Evolutionary conservation across 768 basidiomycete species (phyloP).

Genomic region (Trametes villosa): DNA sequence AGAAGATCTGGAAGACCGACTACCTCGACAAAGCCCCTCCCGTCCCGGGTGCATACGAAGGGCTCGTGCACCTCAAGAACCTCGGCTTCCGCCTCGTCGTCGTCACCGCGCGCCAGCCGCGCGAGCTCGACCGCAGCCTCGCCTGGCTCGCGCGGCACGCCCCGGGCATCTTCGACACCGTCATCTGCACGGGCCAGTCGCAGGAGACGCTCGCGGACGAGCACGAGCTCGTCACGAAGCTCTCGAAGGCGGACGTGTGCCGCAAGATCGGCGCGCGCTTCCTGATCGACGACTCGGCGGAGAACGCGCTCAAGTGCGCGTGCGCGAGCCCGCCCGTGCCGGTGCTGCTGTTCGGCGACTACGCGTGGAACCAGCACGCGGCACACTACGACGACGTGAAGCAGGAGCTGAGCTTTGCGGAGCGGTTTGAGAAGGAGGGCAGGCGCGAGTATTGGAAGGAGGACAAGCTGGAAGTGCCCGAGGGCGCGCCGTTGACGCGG

Average conservation of each 20-base stretch:
- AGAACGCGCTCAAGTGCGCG: slow-evolving; percentile 70
- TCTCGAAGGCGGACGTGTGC: slow-evolving; percentile 79
- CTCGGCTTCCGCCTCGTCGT: slow-evolving; percentile 74
- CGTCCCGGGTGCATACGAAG: slow-evolving; percentile 65
- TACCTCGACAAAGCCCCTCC: slow-evolving; percentile 51
- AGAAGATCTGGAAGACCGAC: slow-evolving; percentile 58
- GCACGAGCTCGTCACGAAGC: slow-evolving; percentile 53
- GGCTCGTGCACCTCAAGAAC: slow-evolving; percentile 54
- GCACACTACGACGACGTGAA: slow-evolving; percentile 48
- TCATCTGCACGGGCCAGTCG: slow-evolving; percentile 80
- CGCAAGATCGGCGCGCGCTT: slow-evolving; percentile 62
- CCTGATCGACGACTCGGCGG: slow-evolving; percentile 80
- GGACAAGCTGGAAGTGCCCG: slow-evolving; percentile 53
- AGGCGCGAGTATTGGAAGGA: slow-evolving; percentile 61
- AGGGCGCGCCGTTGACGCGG: slow-evolving; percentile 51
- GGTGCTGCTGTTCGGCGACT: slow-evolving; percentile 75
- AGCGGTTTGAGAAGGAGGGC: slow-evolving; percentile 49
- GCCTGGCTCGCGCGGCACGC: slow-evolving; percentile 70
- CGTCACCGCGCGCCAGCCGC: slow-evolving; percentile 71
- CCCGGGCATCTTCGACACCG: slow-evolving; percentile 61
- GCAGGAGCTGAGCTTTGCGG: slow-evolving; percentile 60
- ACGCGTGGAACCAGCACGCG: slow-evolving; percentile 73
- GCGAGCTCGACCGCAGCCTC: slow-evolving; percentile 60
- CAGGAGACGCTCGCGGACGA: slow-evolving; percentile 51
- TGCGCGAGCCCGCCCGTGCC: slow-evolving; percentile 52